Evolutionary conservation across 495 filamentous ascomycete species (phyloP), one percentile per base, ranked within the genome.

Genomic region (Penicillium flavigenum): DNA sequence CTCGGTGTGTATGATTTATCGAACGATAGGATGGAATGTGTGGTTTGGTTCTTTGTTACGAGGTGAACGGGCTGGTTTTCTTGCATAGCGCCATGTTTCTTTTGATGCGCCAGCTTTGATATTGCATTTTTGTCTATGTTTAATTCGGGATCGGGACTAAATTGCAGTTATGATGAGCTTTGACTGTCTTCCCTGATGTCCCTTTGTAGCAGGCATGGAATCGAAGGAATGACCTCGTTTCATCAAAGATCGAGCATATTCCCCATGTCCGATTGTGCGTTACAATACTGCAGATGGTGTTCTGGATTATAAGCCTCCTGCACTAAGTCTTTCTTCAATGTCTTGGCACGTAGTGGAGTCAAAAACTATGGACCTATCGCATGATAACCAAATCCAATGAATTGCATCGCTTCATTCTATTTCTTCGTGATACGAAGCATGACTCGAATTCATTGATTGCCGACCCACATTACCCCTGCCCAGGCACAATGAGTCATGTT

Each of bases 71-170:
- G 34, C 47, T 47, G 34, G 58, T 42, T 27, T 22, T 34, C 27
- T 46, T 59, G 56, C 57, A 63, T 63, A 60, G 61, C 61, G 61
- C 57, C 48, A 57, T 53, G 32, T 46, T 47, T 58, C 31, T 59
- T 47, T 39, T 32, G 26, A 52, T 42, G 48, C 24, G 11, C 56
- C 17, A n/a, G 39, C 36, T 34, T 46, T 20, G 47, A 46, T 38
- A 14, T 54, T 59, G 41, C 41, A 58, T 59, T 36, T 44, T 45
- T 57, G 41, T 53, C 50, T 22, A 60, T 54, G 56, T 43, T 24
- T 26, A 50, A 47, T 53, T 51, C 22, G 22, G 44, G 3, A 39
- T 19, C 20, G 44, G 31, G 43, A 47, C 43, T 55, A 47, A 47
- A 58, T 51, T 51, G 45, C 48, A 58, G 41, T 47, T n/a, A 47